Evolutionary conservation across 2,329 filamentous ascomycete species (phyloP).

Genomic region (Exophiala phaeomuriformis): DNA sequence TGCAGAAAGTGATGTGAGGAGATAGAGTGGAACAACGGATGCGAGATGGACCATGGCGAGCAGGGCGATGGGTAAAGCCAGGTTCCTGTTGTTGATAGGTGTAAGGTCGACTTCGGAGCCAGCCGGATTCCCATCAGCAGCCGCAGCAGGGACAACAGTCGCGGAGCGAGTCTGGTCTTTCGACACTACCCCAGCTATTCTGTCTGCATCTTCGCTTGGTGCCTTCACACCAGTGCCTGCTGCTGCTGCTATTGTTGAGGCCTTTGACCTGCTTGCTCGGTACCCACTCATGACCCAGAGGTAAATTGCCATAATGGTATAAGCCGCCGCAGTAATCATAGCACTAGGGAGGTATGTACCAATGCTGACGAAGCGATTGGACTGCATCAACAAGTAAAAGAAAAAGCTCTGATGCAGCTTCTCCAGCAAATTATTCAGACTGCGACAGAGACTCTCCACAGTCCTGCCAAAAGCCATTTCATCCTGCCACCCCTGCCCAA

Average conservation of each 20-base stretch:
- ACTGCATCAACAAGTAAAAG: slow-evolving; percentile 91
- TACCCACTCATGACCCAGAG: slow-evolving; percentile 87
- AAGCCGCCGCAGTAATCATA: slow-evolving; percentile 93
- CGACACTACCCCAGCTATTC: no score
- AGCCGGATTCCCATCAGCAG: slow-evolving; percentile 1
- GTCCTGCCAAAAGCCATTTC: slow-evolving; percentile 91
- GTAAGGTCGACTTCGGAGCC: slow-evolving; percentile 19
- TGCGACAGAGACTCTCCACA: slow-evolving; percentile 83
- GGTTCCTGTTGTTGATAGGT: slow-evolving; percentile 36
- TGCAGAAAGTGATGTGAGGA: slow-evolving; percentile 56
- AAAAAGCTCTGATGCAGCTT: slow-evolving; percentile 99
- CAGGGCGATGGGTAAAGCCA: slow-evolving; percentile 55
- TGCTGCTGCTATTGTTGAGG: slow-evolving; percentile 12
- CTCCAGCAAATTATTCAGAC: slow-evolving; percentile 91
- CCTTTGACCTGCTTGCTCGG: slow-evolving; percentile 25
- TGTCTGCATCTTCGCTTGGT: slow-evolving; percentile 17
- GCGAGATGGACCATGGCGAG: slow-evolving; percentile 67
- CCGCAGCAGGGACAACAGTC: background rate
- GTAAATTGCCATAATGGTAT: slow-evolving; percentile 88
- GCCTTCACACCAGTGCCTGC: slow-evolving; percentile 30
- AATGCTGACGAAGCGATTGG: slow-evolving; percentile 91
- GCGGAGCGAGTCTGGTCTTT: no score
- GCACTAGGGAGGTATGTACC: slow-evolving; percentile 94
- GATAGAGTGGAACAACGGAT: slow-evolving; percentile 70
- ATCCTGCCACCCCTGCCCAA: slow-evolving; percentile 90